phyloP scores from a whole-genome alignment of 192 early-diverging fungal species.

The Backusella parvicylindrica region DNA sequence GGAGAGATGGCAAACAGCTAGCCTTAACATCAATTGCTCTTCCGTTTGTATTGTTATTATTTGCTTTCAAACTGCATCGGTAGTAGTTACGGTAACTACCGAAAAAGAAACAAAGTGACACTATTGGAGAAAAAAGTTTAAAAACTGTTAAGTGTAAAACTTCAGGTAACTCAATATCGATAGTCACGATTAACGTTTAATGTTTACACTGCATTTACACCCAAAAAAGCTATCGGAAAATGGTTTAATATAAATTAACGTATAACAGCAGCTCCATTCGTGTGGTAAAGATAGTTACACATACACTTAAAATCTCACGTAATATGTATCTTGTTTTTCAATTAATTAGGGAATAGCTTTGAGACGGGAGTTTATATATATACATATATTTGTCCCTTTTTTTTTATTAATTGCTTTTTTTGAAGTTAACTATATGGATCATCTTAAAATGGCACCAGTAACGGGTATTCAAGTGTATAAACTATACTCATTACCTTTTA shows the following conservation, averaged over 20 bases:
- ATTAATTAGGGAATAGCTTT: background rate
- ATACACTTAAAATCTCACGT: background rate
- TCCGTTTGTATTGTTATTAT: background rate
- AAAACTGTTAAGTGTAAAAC: background rate
- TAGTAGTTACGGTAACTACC: background rate
- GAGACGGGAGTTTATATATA: background rate
- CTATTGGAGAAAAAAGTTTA: slow-evolving; percentile 1
- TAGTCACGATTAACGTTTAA: background rate
- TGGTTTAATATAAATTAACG: slow-evolving; percentile 4
- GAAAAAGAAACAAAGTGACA: background rate
- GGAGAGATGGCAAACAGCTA: background rate
- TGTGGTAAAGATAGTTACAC: background rate
- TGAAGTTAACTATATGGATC: background rate
- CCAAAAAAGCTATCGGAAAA: background rate
- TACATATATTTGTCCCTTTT: background rate
- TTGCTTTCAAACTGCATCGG: background rate
- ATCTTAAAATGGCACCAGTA: slow-evolving; percentile 3
- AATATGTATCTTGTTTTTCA: background rate
- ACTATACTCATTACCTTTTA: background rate
- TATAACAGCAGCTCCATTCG: background rate
- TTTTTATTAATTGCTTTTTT: background rate
- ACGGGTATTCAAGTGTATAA: background rate
- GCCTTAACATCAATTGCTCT: background rate
- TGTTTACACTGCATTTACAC: background rate
- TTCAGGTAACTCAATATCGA: slow-evolving; percentile 1